phyloP scores from a whole-genome alignment of 2,329 filamentous ascomycete genomes.

The Lasiodiplodia theobromae region DNA sequence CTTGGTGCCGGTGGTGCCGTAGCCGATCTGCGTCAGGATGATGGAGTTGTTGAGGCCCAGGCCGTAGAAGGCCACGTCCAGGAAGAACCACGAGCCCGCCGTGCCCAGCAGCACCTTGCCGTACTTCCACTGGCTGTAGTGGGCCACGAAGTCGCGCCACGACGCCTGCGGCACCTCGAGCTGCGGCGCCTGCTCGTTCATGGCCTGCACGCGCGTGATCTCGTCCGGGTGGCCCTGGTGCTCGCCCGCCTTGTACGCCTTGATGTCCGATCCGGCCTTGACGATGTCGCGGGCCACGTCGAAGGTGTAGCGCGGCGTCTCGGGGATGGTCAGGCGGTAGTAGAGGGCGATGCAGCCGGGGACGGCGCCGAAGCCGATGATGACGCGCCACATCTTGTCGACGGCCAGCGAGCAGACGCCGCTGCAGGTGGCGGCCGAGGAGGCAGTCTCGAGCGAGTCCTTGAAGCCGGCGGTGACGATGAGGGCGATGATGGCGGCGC shows the following conservation, averaged over 20 bases:
- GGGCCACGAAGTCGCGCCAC: constrained; percentile 72
- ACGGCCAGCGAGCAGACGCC: constrained; percentile 72
- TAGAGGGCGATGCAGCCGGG: constrained; percentile 84
- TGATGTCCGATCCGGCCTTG: constrained; percentile 74
- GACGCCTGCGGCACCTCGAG: constrained; percentile 74
- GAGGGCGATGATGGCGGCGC: constrained; percentile 76
- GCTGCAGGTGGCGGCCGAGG: constrained; percentile 64
- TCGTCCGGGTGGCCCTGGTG: constrained; percentile 71
- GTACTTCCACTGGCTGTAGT: constrained; percentile 76
- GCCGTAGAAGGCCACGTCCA: constrained; percentile 64
- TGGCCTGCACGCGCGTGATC: constrained; percentile 66
- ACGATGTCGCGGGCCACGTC: constrained; percentile 78
- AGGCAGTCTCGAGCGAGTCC: constrained; percentile 62
- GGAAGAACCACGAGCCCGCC: constrained; percentile 83
- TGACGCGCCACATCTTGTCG: constrained; percentile 86
- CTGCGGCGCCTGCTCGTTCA: constrained; percentile 60
- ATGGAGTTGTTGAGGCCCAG: constrained; percentile 78
- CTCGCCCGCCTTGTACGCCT: constrained; percentile 75
- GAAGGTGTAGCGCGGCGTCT: constrained; percentile 88
- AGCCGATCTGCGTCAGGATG: constrained; percentile 76
- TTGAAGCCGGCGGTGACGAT: constrained; percentile 78
- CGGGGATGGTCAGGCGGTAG: constrained; percentile 85
- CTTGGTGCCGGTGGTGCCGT: constrained; percentile 63
- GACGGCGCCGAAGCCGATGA: constrained; percentile 82
- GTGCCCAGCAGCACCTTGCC: constrained; percentile 78